Evolutionary conservation across 208 protist genomes (phyloP).

Genomic region (Trypanosoma caninum): DNA sequence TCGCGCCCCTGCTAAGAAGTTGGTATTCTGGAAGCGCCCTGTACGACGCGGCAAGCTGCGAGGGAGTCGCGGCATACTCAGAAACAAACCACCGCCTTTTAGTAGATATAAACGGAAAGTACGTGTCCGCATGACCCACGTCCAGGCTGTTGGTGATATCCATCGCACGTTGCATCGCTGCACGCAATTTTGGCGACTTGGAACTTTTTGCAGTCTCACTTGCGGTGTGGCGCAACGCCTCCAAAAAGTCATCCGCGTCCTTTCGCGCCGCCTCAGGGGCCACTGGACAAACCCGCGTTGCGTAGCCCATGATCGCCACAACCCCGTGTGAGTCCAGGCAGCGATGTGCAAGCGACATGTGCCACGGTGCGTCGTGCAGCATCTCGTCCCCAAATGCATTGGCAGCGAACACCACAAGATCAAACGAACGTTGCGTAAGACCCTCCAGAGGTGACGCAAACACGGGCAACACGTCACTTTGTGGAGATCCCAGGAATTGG

Average conservation of each 20-base stretch:
- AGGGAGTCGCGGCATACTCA: constrained; percentile 50
- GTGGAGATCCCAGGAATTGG: neutral
- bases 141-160: constrained; percentile 31
- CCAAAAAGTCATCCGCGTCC: constrained; percentile 45
- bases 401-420: constrained; percentile 63
- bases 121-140: constrained; percentile 62
- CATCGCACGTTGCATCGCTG: constrained; percentile 25
- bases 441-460: constrained; percentile 35
- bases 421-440: constrained; percentile 41
- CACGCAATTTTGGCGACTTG: neutral
- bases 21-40: constrained; percentile 56
- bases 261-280: constrained; percentile 43
- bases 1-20: constrained; percentile 31
- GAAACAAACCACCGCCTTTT: constrained; percentile 65
- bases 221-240: constrained; percentile 20
- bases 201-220: neutral
- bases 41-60: constrained; percentile 40
- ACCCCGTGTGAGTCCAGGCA: constrained; percentile 71
- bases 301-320: constrained; percentile 58
- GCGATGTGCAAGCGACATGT: constrained; percentile 71
- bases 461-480: constrained; percentile 1
- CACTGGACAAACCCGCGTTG: constrained; percentile 24
- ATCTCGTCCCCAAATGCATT: constrained; percentile 80
- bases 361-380: constrained; percentile 73
- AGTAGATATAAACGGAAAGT: constrained; percentile 71